phyloP scores from a whole-genome alignment of 148 eudicot genomes.

The Fagopyrum homotropicum region DNA sequence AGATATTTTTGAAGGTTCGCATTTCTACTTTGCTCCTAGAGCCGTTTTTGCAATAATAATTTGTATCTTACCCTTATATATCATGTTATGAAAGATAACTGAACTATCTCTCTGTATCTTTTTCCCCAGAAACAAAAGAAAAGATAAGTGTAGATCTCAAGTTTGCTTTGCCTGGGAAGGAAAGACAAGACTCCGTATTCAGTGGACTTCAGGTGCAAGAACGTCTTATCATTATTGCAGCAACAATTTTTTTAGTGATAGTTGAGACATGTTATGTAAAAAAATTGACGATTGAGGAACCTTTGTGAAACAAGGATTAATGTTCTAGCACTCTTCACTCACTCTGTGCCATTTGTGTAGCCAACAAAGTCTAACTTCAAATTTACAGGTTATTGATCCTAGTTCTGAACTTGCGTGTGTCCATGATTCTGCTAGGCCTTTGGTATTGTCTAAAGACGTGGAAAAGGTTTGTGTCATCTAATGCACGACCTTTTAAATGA shows the following conservation, averaged over 20 bases:
- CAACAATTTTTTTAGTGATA: background rate
- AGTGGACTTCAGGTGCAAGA: conserved; percentile 72
- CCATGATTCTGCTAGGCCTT: conserved; percentile 98
- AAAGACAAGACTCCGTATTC: conserved; percentile 92
- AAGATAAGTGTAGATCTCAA: conserved; percentile 62
- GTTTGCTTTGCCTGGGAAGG: conserved; percentile 93
- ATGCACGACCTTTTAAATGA: background rate
- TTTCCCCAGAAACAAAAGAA: conserved; percentile 48
- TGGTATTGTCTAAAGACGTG: conserved; percentile 54
- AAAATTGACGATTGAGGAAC: background rate
- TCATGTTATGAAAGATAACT: conserved; percentile 2
- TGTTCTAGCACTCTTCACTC: background rate
- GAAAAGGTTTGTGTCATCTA: conserved; percentile 41
- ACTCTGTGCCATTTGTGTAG: background rate
- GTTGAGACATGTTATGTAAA: background rate
- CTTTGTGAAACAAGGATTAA: background rate
- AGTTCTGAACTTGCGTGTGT: conserved; percentile 75
- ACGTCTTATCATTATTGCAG: background rate
- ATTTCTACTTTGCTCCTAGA: background rate
- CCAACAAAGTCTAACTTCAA: background rate
- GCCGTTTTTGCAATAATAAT: conserved; percentile 1
- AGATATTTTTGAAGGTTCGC: conserved; percentile 89
- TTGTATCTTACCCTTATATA: background rate
- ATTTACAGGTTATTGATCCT: conserved; percentile 59
- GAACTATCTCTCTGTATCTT: conserved; percentile 3